Evolutionary conservation across 2,329 filamentous ascomycete genomes (phyloP), one percentile per base, ranked within the genome.

Genomic region (Periconia sp.): DNA sequence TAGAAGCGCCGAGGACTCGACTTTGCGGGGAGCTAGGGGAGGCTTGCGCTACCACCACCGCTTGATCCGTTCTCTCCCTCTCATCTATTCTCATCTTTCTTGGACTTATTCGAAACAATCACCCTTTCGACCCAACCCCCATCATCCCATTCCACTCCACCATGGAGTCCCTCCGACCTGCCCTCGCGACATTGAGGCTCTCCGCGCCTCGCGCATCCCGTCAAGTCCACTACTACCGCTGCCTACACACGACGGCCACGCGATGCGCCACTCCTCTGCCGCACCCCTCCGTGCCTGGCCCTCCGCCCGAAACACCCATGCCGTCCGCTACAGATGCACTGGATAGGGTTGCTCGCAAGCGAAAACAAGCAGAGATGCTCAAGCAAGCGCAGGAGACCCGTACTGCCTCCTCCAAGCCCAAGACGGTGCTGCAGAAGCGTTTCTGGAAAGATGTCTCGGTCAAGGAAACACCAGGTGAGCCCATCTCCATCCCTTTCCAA

Each of bases 381-480:
- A 68, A 76, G 55, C 69, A 77, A 64, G 77, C 77, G 5, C 76
- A 79, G 57, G 70, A 78, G 57, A 58, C 76, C 49, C 75, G 72
- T 46, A 56, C 73, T 2, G 68, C 76, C 49, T 73, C 77, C 2
- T 60, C 58, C 42, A 81, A 81, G 58, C 78, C 80, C 1, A 69
- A 72, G 17, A 77, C 72, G 35, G 68, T 83, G 53, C 80, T 87
- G 66, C 81, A 81, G 68, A 90, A 86, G 77, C 83, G 92, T 49
- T 97, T 97, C 78, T 97, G 93, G 93, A 91, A 89, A 73, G 84
- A 94, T 69, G 91, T 94, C 1, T 74, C 81, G 56, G 86, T 97
- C 37, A 80, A 82, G 60, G 84, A 74, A 33, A 61, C 62, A 17
- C 78, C 86, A 58, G 87, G 88, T 89, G 23, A 27, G 23, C 23